phyloP scores from a whole-genome alignment of 306 rosid species.

The Herpetospermum pedunculosum region DNA sequence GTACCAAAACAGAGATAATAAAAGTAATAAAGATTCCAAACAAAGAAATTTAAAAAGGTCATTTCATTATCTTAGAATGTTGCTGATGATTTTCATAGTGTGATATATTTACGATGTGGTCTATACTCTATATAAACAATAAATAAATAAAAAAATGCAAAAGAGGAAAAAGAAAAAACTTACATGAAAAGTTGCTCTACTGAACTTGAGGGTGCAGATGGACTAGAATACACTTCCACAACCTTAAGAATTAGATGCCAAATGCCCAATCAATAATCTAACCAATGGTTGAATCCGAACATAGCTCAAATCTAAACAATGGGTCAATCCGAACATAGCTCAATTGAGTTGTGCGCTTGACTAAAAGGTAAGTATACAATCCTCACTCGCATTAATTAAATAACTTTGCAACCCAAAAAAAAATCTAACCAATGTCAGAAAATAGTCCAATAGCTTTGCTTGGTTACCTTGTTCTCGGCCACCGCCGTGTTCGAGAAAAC shows the following conservation, averaged over 20 bases:
- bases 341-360: too few relatives aligned
- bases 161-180: background rate
- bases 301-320: too few relatives aligned
- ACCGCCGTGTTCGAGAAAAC: constrained; percentile 86
- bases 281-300: too few relatives aligned
- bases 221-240: constrained; percentile 60
- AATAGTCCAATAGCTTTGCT: background rate
- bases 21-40: background rate
- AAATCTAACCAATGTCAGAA: background rate
- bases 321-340: too few relatives aligned
- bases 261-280: background rate
- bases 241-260: constrained; percentile 30
- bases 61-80: too few relatives aligned
- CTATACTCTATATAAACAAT: background rate
- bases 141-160: background rate
- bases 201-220: constrained; percentile 57
- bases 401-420: too few relatives aligned
- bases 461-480: constrained; percentile 81
- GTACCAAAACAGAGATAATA: too few relatives aligned
- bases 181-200: constrained; percentile 78
- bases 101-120: background rate
- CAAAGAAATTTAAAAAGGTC: too few relatives aligned
- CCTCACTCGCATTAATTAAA: too few relatives aligned
- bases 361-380: too few relatives aligned
- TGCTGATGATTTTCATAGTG: background rate